phyloP scores from a whole-genome alignment of 441 rosid genomes.

The Sinapis alba region DNA sequence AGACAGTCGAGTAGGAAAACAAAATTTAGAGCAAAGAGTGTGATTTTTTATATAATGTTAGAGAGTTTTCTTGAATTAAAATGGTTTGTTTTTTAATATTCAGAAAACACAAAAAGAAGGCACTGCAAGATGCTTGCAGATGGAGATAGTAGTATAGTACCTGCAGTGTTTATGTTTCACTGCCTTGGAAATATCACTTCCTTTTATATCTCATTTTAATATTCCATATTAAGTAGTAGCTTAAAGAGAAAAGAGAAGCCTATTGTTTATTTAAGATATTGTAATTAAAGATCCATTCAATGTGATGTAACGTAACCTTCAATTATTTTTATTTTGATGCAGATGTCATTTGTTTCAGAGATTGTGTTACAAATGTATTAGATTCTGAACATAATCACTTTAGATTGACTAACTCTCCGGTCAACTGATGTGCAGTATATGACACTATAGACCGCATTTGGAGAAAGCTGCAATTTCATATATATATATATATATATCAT shows the following conservation, averaged over 20 bases:
- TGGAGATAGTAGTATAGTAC: conserved; percentile 39
- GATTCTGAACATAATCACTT: conserved; percentile 18
- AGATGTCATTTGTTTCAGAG: conserved; percentile 32
- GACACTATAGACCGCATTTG: neutral
- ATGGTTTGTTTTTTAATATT: conserved; percentile 6
- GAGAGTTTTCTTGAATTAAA: neutral
- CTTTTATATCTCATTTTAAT: conserved; percentile 30
- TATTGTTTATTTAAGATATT: conserved; percentile 15
- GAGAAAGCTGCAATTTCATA: neutral
- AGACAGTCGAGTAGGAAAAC: conserved; percentile 53
- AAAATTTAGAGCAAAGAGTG: conserved; percentile 17
- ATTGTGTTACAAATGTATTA: conserved; percentile 19
- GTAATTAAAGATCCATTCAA: conserved; percentile 20
- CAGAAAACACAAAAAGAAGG: conserved; percentile 33
- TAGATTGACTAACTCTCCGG: conserved; percentile 22
- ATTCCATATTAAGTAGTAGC: conserved; percentile 19
- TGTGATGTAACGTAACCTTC: conserved; percentile 26
- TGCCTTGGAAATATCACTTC: conserved; percentile 48
- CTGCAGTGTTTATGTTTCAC: conserved; percentile 46
- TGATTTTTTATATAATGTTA: conserved; percentile 11
- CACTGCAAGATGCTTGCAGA: conserved; percentile 37
- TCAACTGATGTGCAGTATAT: neutral
- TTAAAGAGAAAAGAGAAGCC: neutral
- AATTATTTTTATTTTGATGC: conserved; percentile 11
- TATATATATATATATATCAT: no score